These are phyloP conservation scores for Coemansia sp. DNA, from an alignment of 192 early-diverging fungal species.

Conservation along the genomic window DNA sequence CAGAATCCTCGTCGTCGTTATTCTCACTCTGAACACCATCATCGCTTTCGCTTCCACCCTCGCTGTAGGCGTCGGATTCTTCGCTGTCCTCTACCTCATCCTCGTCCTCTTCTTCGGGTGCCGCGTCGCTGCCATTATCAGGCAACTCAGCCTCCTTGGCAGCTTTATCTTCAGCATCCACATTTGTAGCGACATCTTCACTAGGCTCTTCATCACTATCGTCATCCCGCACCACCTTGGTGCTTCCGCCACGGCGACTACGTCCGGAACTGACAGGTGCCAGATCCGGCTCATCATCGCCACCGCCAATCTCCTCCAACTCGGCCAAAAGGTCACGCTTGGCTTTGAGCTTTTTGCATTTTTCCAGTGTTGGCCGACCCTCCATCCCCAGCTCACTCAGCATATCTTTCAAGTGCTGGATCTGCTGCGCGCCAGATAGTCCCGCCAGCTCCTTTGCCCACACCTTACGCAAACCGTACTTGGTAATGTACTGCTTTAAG, in stretches of 20 bases:
- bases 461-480: slow-evolving; percentile 55
- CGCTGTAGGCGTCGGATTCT: slow-evolving; percentile 25
- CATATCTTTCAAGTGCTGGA: slow-evolving; percentile 51
- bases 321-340: slow-evolving; percentile 62
- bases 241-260: slow-evolving; percentile 27
- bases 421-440: slow-evolving; percentile 47
- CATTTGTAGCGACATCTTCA: neutral
- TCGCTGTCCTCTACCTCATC: slow-evolving; percentile 12
- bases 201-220: slow-evolving; percentile 11
- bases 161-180: neutral
- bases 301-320: slow-evolving; percentile 50
- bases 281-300: slow-evolving; percentile 21
- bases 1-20: neutral
- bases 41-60: slow-evolving; percentile 27
- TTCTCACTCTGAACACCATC: slow-evolving; percentile 22
- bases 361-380: slow-evolving; percentile 61
- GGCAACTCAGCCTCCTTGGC: neutral
- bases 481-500: slow-evolving; percentile 49
- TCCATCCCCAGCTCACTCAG: slow-evolving; percentile 57
- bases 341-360: slow-evolving; percentile 59
- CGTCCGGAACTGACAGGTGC: slow-evolving; percentile 12
- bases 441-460: slow-evolving; percentile 56
- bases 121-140: slow-evolving; percentile 6
- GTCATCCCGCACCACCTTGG: slow-evolving; percentile 15
- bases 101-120: neutral